Percentiles rank a stretch among this genome's conserved stretches.
These are phyloP conservation scores for Fusarium sp. DNA, from an alignment of 2,329 filamentous ascomycete species.

Conservation along the genomic window DNA sequence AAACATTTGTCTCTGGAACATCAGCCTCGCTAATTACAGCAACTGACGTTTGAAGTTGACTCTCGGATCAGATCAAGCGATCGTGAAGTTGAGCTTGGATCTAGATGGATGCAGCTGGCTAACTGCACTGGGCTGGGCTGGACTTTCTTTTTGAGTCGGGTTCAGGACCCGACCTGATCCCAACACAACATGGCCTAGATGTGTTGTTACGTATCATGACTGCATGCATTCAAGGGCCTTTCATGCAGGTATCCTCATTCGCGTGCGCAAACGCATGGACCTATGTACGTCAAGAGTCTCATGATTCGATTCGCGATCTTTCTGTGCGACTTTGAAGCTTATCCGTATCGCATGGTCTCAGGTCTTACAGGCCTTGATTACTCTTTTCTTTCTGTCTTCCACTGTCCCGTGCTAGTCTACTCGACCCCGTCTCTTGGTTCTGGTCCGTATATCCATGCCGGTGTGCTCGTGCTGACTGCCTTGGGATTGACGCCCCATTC, in stretches of 20 bases:
- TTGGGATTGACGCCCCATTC: constrained; percentile 22
- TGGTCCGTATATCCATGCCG: constrained; percentile 8
- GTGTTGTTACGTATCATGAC: constrained; percentile 45
- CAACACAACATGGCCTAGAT: constrained; percentile 22
- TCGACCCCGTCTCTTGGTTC: constrained; percentile 10
- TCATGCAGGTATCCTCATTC: constrained; percentile 44
- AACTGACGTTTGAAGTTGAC: constrained; percentile 23
- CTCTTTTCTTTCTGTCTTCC: neutral
- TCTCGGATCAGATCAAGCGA: constrained; percentile 21
- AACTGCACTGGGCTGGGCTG: constrained; percentile 28
- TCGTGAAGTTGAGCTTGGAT: constrained; percentile 19
- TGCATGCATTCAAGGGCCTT: constrained; percentile 45
- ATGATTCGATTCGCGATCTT: constrained; percentile 36
- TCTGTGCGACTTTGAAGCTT: constrained; percentile 33
- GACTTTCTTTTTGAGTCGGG: constrained; percentile 25
- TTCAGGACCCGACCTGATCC: constrained; percentile 36
- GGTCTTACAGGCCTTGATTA: constrained; percentile 26
- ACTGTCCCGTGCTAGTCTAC: neutral
- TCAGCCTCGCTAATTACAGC: constrained; percentile 10
- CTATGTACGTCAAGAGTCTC: constrained; percentile 34
- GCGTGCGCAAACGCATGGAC: constrained; percentile 36
- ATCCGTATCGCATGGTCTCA: constrained; percentile 20
- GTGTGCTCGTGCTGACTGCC: constrained; percentile 13
- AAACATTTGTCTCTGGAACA: constrained; percentile 32
- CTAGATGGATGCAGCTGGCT: constrained; percentile 21